phyloP scores from a whole-genome alignment of 495 filamentous ascomycete species.

The Daldinia grandis region DNA sequence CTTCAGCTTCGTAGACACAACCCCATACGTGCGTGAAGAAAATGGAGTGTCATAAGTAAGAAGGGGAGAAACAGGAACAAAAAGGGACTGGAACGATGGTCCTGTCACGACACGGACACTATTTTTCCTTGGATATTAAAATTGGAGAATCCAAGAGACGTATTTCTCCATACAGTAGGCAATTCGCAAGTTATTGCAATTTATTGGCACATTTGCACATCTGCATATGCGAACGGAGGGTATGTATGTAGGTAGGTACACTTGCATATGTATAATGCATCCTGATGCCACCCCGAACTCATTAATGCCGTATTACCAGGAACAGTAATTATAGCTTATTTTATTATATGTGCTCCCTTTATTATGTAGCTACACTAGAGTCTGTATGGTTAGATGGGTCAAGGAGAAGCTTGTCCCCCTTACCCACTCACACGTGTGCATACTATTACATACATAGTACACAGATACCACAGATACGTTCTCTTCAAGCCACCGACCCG shows the following conservation, averaged over 20 bases:
- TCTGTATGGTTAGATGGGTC: constrained; percentile 10
- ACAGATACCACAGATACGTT: neutral
- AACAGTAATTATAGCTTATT: constrained; percentile 28
- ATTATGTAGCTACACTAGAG: constrained; percentile 18
- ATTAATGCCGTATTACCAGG: constrained; percentile 28
- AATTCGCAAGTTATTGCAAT: constrained; percentile 22
- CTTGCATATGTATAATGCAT: constrained; percentile 33
- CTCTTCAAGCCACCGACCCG: constrained; percentile 29
- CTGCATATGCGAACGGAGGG: constrained; percentile 24
- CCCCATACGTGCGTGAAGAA: constrained; percentile 26
- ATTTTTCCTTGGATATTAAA: constrained; percentile 44
- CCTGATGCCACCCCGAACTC: constrained; percentile 29
- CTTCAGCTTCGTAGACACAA: constrained; percentile 24
- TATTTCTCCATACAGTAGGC: constrained; percentile 38
- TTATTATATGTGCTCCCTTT: constrained; percentile 9
- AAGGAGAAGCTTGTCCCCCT: constrained; percentile 17
- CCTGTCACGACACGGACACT: constrained; percentile 39
- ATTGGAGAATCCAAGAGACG: constrained; percentile 39
- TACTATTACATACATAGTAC: no score
- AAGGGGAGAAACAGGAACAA: constrained; percentile 30
- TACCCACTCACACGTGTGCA: constrained; percentile 17
- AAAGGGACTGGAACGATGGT: constrained; percentile 38
- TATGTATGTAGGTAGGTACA: constrained; percentile 16
- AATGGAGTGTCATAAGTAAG: constrained; percentile 14
- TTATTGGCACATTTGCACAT: constrained; percentile 34